These are phyloP conservation scores for Fusarium sp. DNA, from an alignment of 2,329 filamentous ascomycete species.

Conservation along the genomic window DNA sequence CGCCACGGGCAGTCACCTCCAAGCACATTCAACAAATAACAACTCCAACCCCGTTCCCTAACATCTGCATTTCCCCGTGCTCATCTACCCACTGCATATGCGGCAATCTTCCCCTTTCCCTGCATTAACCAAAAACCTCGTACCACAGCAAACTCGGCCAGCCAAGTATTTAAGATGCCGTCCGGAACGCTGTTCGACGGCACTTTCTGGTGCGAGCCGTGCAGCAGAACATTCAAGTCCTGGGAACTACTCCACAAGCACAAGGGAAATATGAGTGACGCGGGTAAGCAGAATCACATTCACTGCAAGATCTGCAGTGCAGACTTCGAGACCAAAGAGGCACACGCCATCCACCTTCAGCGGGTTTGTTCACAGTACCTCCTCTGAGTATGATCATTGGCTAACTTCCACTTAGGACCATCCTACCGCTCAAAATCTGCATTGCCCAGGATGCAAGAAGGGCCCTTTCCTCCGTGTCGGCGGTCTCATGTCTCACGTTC, in stretches of 20 bases:
- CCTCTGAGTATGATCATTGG: neutral
- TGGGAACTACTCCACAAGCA: conserved; percentile 48
- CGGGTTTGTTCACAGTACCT: conserved; percentile 47
- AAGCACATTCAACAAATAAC: neutral
- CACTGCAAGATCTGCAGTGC: conserved; percentile 56
- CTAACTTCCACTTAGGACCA: conserved; percentile 52
- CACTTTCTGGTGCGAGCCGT: conserved; percentile 49
- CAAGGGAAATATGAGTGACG: conserved; percentile 47
- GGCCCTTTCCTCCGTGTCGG: conserved; percentile 55
- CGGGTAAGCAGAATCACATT: conserved; percentile 48
- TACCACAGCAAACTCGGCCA: neutral
- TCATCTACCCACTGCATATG: neutral
- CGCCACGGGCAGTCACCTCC: neutral
- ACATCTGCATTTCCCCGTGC: neutral
- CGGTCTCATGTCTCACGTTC: conserved; percentile 60
- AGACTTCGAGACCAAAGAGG: conserved; percentile 52
- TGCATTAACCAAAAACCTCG: neutral
- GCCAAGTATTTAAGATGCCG: conserved; percentile 31
- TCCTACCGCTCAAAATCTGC: conserved; percentile 55
- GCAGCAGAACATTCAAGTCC: conserved; percentile 46
- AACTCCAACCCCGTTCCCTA: neutral
- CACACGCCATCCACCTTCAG: conserved; percentile 52
- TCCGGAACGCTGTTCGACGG: conserved; percentile 20
- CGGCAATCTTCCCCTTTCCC: neutral
- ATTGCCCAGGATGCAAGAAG: conserved; percentile 61